These are phyloP conservation scores for Skeletonema tropicum DNA, from an alignment of 108 stramenopile species.

Conservation along the genomic window DNA sequence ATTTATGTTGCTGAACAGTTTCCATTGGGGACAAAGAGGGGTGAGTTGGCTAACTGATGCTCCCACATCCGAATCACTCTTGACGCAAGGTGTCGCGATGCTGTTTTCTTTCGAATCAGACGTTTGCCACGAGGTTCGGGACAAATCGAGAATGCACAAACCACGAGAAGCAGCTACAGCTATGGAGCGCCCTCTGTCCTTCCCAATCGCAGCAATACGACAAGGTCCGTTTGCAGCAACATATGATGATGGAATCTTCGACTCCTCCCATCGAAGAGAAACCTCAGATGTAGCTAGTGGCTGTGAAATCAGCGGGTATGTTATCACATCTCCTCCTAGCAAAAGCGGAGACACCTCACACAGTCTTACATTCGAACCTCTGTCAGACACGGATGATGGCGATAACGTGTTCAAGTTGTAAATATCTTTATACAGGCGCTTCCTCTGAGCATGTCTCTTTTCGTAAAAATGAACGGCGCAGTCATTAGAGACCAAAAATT, in stretches of 20 bases:
- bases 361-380: constrained; percentile 11
- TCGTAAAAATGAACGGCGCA: constrained; percentile 38
- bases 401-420: constrained; percentile 38
- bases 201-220: constrained; percentile 31
- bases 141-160: constrained; percentile 42
- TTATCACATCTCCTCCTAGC: constrained; percentile 26
- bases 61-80: not conserved
- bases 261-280: constrained; percentile 40
- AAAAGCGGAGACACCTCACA: constrained; percentile 32
- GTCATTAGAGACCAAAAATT: constrained; percentile 1
- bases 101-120: not conserved
- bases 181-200: constrained; percentile 33
- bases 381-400: not conserved
- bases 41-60: not conserved
- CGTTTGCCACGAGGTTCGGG: constrained; percentile 3
- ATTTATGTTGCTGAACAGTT: constrained; percentile 40
- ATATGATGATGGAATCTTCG: constrained; percentile 35
- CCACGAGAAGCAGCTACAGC: constrained; percentile 45
- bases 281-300: constrained; percentile 21
- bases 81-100: not conserved
- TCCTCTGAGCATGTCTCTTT: not conserved
- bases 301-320: constrained; percentile 23
- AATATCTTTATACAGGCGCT: constrained; percentile 20
- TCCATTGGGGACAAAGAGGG: constrained; percentile 28
- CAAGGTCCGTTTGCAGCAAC: constrained; percentile 40